Evolutionary conservation across 768 basidiomycete species (phyloP), one percentile per base, ranked within the genome.

Genomic region (Lentinula edodes): DNA sequence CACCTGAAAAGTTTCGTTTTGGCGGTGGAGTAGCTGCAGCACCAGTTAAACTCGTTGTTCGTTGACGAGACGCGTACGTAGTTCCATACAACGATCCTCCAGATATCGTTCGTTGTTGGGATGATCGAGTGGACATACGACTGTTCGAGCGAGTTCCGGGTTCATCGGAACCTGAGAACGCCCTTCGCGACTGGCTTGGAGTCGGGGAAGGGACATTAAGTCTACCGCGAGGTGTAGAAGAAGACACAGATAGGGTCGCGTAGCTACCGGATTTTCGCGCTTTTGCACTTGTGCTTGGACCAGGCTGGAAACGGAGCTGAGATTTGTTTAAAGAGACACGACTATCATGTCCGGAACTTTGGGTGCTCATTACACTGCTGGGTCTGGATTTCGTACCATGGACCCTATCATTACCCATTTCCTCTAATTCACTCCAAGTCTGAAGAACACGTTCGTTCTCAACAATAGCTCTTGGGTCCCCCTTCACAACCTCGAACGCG

Each of bases 41-140:
- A 62, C 77, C 72, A 46, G 78, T 80, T 10, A 88, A 71, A 68
- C 91, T 93, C 36, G 80, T 74, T 20, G 91, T 92, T 20, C 92
- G 82, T 67, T 93, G 92, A 35, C 92, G 84, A n/a, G 92, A 93
- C 36, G 92, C 81, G 70, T 86, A 91, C 7, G 92, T 94, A 4
- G 91, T 80, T 35, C 77, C 76, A 63, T 81, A 80, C 18, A 90
- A 55, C 18, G 80, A 74, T n/a, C 77, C 66, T 43, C 90, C 90
- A 20, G 91, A 91, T 16, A 86, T 83, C 15, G 90, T 89, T 58
- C 92, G 83, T 59, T 69, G 76, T 58, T 70, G 76, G 4, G 80
- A 75, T 2, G 86, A 82, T 32, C 77, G 72, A 39, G 73, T 76
- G 2, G 89, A 89, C 64, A 85, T 60, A 62, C 83, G 80, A 60